Conservation (phyloP, 768 basidiomycete species). For the Favolaschia claudopus region DNA sequence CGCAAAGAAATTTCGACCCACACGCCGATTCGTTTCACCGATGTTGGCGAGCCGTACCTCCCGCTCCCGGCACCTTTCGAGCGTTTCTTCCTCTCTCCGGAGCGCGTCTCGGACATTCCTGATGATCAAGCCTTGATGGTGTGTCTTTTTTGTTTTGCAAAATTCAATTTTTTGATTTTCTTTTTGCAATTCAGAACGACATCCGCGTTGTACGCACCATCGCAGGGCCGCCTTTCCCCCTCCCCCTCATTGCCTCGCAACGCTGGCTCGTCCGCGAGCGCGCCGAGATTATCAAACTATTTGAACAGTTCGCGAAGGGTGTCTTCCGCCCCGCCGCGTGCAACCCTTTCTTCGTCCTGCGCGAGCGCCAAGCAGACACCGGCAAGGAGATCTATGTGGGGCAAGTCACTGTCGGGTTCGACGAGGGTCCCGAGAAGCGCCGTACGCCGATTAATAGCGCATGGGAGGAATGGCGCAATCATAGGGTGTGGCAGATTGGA, state of each 20-base stretch:
- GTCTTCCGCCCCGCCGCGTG: slow-evolving; percentile 9
- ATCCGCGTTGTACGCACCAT: slow-evolving; percentile 22
- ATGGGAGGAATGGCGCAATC: slow-evolving; percentile 24
- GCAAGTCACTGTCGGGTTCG: slow-evolving; percentile 10
- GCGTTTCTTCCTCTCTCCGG: slow-evolving; percentile 14
- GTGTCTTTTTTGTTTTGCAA: not conserved
- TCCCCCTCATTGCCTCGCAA: not conserved
- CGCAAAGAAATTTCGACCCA: slow-evolving; percentile 5
- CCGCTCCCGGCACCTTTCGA: slow-evolving; percentile 20
- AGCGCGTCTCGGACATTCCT: slow-evolving; percentile 19
- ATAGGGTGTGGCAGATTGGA: slow-evolving; percentile 17
- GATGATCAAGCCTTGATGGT: slow-evolving; percentile 25
- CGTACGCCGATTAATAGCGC: slow-evolving; percentile 15
- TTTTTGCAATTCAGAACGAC: slow-evolving; percentile 15
- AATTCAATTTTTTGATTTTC: too few species aligned
- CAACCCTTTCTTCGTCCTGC: slow-evolving; percentile 16
- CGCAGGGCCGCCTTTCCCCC: slow-evolving; percentile 20
- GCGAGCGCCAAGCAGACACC: slow-evolving; percentile 10
- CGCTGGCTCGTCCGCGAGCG: slow-evolving; percentile 17
- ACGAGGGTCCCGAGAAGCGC: not conserved
- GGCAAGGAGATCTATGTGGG: slow-evolving; percentile 17
- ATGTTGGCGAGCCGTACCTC: slow-evolving; percentile 18
- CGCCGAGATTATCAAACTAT: not conserved
- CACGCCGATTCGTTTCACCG: slow-evolving; percentile 22
- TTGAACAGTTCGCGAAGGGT: slow-evolving; percentile 11